Evolutionary conservation across 148 eudicot species (phyloP), one percentile per base, ranked within the genome.

Genomic region (Mesembryanthemum crystallinum): DNA sequence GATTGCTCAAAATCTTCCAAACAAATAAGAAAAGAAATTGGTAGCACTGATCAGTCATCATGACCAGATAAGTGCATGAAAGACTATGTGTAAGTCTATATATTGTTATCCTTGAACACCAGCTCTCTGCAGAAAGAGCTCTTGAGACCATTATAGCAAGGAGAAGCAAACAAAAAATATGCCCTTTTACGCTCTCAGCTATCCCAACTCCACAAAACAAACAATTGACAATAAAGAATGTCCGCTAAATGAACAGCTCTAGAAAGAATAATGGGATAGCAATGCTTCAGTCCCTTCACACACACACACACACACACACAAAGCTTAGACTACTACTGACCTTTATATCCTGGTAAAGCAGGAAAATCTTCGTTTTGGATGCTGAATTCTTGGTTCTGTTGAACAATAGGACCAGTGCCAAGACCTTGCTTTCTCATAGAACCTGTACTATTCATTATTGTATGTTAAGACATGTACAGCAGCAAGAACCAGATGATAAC

Each of bases 281-380:
- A 45, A 69, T 39, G 28, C 59, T 3, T 18, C 57, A 47, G 15
- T 12, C n/a, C 20, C 32, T 33, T 57, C 51, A 52, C 5, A 77
- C 47, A 8, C 39, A 35, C 39, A 35, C 39, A 35, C 39, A 35
- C 39, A 35, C 39, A 35, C 39, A 35, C 39, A 35, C 39, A 35
- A 35, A 35, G 6, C 3, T 35, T 35, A 35, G n/a, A 35, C 39
- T 2, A 35, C 39, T 71, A 62, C 62, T 73, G 73, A 91, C 98
- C 96, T 91, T 89, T 93, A 77, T 76, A 86, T 82, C 97, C 97
- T 25, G 98, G 98, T 80, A 93, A 86, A 35, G 96, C 98, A 18
- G 98, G 97, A 81, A 93, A 93, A 82, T 93, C 98, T 88, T 93
- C 98, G 73, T 86, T 89, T 81, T 91, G 97, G 78, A 93, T 93